phyloP scores from a whole-genome alignment of 2,329 filamentous ascomycete genomes.

The Botrytis fragariae region DNA sequence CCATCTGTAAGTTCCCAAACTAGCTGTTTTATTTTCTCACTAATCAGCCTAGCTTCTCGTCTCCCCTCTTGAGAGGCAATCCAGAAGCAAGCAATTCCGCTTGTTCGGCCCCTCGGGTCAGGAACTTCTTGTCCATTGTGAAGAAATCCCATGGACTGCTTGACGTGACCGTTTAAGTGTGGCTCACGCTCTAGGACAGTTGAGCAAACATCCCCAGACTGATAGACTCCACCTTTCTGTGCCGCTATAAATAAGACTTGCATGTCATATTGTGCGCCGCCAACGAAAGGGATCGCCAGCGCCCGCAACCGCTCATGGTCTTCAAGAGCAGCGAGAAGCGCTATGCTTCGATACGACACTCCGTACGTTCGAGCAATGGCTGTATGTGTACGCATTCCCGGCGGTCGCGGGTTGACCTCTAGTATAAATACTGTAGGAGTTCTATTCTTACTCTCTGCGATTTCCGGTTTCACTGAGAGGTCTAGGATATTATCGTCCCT shows the following conservation, averaged over 20 bases:
- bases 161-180: neutral
- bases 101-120: neutral
- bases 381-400: neutral
- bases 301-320: neutral
- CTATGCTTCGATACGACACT: neutral
- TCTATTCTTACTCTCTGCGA: neutral
- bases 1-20: neutral
- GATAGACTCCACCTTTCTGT: slow-evolving; percentile 4
- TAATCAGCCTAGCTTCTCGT: neutral
- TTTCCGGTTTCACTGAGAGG: neutral
- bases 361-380: neutral
- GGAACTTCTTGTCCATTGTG: slow-evolving; percentile 2
- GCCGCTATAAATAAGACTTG: neutral
- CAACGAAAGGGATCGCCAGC: neutral
- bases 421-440: neutral
- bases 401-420: neutral
- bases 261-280: neutral
- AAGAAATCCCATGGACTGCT: neutral
- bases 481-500: neutral
- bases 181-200: neutral
- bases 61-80: neutral
- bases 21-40: neutral
- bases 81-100: neutral
- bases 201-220: neutral
- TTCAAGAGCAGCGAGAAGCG: neutral